Evolutionary conservation across 148 eudicot genomes (phyloP).

Genomic region (Fagopyrum homotropicum): DNA sequence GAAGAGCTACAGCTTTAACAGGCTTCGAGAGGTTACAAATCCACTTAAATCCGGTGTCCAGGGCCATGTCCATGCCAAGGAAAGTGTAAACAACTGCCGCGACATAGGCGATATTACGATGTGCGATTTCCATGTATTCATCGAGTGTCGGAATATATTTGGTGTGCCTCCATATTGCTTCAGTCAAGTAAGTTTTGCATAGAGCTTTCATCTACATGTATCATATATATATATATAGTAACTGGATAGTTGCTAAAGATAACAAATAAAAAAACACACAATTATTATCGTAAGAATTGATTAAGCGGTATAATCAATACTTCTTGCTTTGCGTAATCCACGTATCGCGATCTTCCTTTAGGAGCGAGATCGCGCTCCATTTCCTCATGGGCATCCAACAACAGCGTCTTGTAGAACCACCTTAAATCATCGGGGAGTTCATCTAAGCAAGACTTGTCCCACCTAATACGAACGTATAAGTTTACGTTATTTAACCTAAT

Average conservation of each 20-base stretch:
- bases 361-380: conserved; percentile 18
- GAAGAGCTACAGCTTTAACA: conserved; percentile 4
- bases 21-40: background rate
- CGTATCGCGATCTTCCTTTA: conserved; percentile 17
- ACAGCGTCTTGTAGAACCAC: conserved; percentile 11
- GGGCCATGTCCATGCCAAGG: conserved; percentile 21
- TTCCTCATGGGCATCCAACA: conserved; percentile 17
- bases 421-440: conserved; percentile 21
- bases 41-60: conserved; percentile 20
- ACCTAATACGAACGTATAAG: conserved; percentile 15
- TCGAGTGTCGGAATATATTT: conserved; percentile 16
- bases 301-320: conserved; percentile 16
- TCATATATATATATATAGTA: background rate
- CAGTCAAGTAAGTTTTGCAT: conserved; percentile 14
- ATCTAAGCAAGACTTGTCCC: conserved; percentile 18
- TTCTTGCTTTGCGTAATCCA: conserved; percentile 11
- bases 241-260: too few relatives aligned
- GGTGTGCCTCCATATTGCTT: conserved; percentile 21
- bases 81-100: background rate
- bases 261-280: too few relatives aligned
- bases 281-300: too few relatives aligned
- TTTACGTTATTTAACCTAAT: background rate
- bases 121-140: conserved; percentile 12
- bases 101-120: conserved; percentile 13
- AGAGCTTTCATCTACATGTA: conserved; percentile 17